Evolutionary conservation across 2,329 filamentous ascomycete genomes (phyloP), one percentile per base, ranked within the genome.

Genomic region (Lasiodiplodia sp.): DNA sequence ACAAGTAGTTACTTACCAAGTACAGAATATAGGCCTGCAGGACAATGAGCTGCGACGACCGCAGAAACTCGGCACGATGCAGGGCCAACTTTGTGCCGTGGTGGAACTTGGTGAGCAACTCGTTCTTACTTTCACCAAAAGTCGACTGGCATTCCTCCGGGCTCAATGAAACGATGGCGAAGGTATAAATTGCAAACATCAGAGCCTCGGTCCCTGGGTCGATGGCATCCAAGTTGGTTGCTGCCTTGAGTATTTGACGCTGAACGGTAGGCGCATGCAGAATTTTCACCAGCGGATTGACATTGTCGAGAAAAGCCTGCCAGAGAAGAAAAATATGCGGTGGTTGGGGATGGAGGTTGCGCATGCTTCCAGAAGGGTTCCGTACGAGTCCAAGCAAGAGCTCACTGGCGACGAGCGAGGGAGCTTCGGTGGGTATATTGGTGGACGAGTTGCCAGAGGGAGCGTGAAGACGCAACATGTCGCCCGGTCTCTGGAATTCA

Each of bases 221-320:
- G 1, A 92, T 78, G 52, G 82, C 84, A 14, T 81, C 79, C 23
- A 89, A 80, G 70, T 87, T 85, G 18, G 84, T 84, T 1, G 85
- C 86, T 2, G 89, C 89, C 69, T 91, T 86, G 47, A 91, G 84
- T 8, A 94, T 82, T 56, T 86, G 85, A 2, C 86, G 85, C 73
- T 93, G 89, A 4, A 93, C 78, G 0, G 89, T 89, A 0, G 92
- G 91, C 1, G 90, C 86, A 75, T 95, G 92, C 28, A 93, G 88
- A 56, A 89, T 74, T 75, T 94, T 94, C 72, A 88, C 87, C 56
- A 93, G 77, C 0, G 92, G 91, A 73, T 94, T 91, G 67, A 94
- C 88, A 70, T 92, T 89, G 60, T 92, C 88, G 6, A 93, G 81
- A 71, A 90, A 94, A 10, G 88, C 82, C 75, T 93, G 90, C 92